phyloP scores from a whole-genome alignment of 495 filamentous ascomycete species.

The Hypoxylon intermedium region DNA sequence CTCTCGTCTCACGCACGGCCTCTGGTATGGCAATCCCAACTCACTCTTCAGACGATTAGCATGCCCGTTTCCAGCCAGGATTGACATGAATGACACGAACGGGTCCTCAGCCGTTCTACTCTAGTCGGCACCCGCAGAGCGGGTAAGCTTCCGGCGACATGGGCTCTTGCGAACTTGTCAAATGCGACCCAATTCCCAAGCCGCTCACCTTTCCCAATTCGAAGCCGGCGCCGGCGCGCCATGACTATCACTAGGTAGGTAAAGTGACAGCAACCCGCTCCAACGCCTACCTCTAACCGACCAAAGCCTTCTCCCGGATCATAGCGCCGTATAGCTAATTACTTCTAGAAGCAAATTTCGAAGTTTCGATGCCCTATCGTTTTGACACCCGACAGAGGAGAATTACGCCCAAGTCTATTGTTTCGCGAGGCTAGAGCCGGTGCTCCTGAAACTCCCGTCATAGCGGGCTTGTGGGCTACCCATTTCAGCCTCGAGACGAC shows the following conservation, averaged over 20 bases:
- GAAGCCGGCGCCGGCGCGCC: slow-evolving; percentile 8
- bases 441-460: slow-evolving; percentile 29
- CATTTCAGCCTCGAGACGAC: slow-evolving; percentile 12
- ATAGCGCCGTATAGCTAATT: neutral
- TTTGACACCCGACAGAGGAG: slow-evolving; percentile 4
- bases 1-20: slow-evolving; percentile 29
- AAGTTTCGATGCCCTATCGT: slow-evolving; percentile 6
- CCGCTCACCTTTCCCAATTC: slow-evolving; percentile 20
- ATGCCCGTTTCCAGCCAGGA: slow-evolving; percentile 16
- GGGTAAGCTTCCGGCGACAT: slow-evolving; percentile 33
- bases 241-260: slow-evolving; percentile 1
- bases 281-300: slow-evolving; percentile 10
- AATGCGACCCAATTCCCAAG: slow-evolving; percentile 15
- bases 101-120: slow-evolving; percentile 21
- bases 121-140: slow-evolving; percentile 19
- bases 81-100: slow-evolving; percentile 14
- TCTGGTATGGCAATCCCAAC: slow-evolving; percentile 17
- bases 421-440: slow-evolving; percentile 12
- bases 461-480: slow-evolving; percentile 23
- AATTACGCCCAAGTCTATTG: slow-evolving; percentile 26
- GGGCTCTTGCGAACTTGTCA: slow-evolving; percentile 14
- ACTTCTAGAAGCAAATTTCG: slow-evolving; percentile 37
- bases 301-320: neutral
- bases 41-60: slow-evolving; percentile 22
- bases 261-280: neutral